Evolutionary conservation across 179 eudicot species (phyloP), one percentile per base, ranked within the genome.

Genomic region (Beta lomatogona): DNA sequence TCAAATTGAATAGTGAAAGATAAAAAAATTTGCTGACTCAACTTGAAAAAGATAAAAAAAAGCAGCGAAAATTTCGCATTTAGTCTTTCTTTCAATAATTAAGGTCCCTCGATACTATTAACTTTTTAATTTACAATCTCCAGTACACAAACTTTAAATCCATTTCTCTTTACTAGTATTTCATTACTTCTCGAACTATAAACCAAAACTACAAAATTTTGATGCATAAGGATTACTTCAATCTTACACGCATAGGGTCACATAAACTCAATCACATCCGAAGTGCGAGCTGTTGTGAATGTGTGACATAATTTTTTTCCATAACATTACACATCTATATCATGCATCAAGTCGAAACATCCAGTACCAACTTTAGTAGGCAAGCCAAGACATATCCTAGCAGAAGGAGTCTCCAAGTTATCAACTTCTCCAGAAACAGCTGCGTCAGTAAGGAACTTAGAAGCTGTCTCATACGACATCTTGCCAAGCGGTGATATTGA

Each of bases 291-390:
- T 64, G 22, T 9, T 28, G 69, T 13, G 69, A 64, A 12, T 64
- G 41, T 12, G 44, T 28, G 3, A 14, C 66, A 61, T 28, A 31
- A 25, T 12, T 65, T n/a, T n/a, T n/a, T 12, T 25, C 13, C 5
- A 67, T 54, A 53, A 52, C 19, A 78, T 71, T 78, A 88, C 10
- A 84, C 73, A 21, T 88, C 93, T 72, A 95, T 36, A 50, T 89
- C 81, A 55, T 94, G 96, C 94, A 97, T 86, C 89, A 97, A 71
- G 76, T 95, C 99, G 75, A 97, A 94, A 84, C 90, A 87, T 13
- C 98, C 99, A 31, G 99, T 97, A 61, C 99, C 99, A 81, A 95
- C 88, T 84, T 97, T 95, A 28, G 90, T 95, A 36, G 98, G 99
- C 90, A 97, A 82, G 21, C 99, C 99, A 18, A 97, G 90, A 82